These are phyloP conservation scores for Austroboletus olivaceoglutinosus DNA, from an alignment of 1,284 basidiomycete genomes.

Conservation along the genomic window DNA sequence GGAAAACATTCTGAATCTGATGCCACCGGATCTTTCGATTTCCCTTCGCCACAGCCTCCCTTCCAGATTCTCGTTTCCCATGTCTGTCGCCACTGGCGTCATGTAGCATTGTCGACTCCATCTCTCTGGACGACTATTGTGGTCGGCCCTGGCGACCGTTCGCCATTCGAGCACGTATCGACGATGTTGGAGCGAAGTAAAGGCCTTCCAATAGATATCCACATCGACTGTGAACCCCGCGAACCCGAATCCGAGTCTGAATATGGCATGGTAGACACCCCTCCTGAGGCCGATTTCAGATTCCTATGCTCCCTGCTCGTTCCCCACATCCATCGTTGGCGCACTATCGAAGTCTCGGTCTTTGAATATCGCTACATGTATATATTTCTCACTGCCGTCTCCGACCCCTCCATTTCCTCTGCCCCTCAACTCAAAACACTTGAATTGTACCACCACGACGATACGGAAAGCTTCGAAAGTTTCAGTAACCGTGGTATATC, in stretches of 20 bases:
- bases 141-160: slow-evolving; percentile 4
- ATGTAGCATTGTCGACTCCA: slow-evolving; percentile 29
- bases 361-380: slow-evolving; percentile 48
- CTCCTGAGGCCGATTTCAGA: slow-evolving; percentile 31
- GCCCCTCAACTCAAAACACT: slow-evolving; percentile 54
- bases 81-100: slow-evolving; percentile 31
- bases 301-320: slow-evolving; percentile 48
- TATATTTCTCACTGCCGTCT: slow-evolving; percentile 41
- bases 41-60: neutral
- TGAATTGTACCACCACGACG: slow-evolving; percentile 50
- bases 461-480: slow-evolving; percentile 34
- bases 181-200: slow-evolving; percentile 23
- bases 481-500: slow-evolving; percentile 38
- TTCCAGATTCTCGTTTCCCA: slow-evolving; percentile 25
- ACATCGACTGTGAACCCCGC: slow-evolving; percentile 13
- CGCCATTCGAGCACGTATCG: slow-evolving; percentile 15
- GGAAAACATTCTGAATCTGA: slow-evolving; percentile 1
- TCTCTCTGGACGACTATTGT: slow-evolving; percentile 28
- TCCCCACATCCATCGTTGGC: slow-evolving; percentile 54
- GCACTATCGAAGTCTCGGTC: slow-evolving; percentile 44
- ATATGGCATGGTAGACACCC: slow-evolving; percentile 16
- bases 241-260: slow-evolving; percentile 4
- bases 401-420: slow-evolving; percentile 34
- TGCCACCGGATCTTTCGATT: slow-evolving; percentile 5
- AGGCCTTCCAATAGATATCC: slow-evolving; percentile 24